Percentiles rank a stretch among this genome's conserved stretches.
These are phyloP conservation scores for Alternaria tenuissima DNA, from an alignment of 2,329 filamentous ascomycete species.

Conservation along the genomic window DNA sequence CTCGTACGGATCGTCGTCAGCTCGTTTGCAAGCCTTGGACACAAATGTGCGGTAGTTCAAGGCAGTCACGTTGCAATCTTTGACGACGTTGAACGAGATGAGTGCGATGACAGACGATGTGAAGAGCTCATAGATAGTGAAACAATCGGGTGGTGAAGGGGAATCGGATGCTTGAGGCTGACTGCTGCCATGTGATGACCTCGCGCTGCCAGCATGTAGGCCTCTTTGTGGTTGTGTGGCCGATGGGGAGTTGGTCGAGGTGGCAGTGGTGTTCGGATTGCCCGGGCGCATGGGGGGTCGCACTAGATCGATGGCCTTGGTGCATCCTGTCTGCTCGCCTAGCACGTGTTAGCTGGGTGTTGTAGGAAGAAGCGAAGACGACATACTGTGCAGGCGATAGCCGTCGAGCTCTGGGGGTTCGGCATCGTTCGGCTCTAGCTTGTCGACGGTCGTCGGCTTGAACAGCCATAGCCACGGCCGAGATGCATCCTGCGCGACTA, in stretches of 20 bases:
- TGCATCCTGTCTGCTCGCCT: constrained; percentile 45
- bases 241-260: constrained; percentile 30
- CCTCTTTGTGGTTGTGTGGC: constrained; percentile 31
- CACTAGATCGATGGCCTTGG: constrained; percentile 47
- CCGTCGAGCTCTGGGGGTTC: constrained; percentile 40
- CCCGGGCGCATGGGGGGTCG: constrained; percentile 37
- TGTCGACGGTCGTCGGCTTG: constrained; percentile 35
- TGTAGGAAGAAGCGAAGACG: too few species aligned
- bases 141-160: constrained; percentile 40
- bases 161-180: constrained; percentile 26
- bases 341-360: constrained; percentile 28
- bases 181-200: constrained; percentile 25
- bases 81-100: constrained; percentile 46
- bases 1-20: constrained; percentile 15
- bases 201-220: constrained; percentile 26
- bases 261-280: constrained; percentile 29
- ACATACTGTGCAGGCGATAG: constrained; percentile 43
- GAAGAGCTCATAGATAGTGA: constrained; percentile 50
- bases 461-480: constrained; percentile 49
- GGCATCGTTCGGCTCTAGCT: constrained; percentile 27
- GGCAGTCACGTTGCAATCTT: constrained; percentile 42
- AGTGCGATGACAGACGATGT: constrained; percentile 48
- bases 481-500: constrained; percentile 43
- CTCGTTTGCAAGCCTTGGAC: constrained; percentile 28
- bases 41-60: constrained; percentile 51